Conservation (phyloP, 2,329 filamentous ascomycete species). For the Zasmidium cellare region DNA sequence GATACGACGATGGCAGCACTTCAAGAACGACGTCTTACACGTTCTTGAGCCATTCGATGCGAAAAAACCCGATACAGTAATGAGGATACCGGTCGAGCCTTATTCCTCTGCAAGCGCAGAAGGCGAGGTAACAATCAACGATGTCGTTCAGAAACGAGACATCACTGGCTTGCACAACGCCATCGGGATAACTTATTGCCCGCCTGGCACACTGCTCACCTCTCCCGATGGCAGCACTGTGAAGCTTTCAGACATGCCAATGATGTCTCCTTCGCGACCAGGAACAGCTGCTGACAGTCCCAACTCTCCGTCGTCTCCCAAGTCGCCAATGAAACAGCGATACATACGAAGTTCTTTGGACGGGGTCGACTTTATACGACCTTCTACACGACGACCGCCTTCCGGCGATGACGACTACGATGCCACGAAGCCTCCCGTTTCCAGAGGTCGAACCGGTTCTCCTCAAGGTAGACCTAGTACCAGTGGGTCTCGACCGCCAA, state of each 20-base stretch:
- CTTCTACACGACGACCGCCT: neutral
- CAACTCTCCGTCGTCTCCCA: constrained; percentile 5
- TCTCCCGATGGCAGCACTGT: constrained; percentile 36
- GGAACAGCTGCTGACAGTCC: neutral
- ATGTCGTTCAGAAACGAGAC: constrained; percentile 62
- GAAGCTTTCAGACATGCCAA: constrained; percentile 35
- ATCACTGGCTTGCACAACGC: constrained; percentile 64
- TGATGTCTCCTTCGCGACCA: constrained; percentile 29
- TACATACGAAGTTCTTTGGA: neutral
- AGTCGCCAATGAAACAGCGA: neutral
- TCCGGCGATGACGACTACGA: constrained; percentile 1
- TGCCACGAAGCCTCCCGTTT: constrained; percentile 3
- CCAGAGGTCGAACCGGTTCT: constrained; percentile 6
- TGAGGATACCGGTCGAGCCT: constrained; percentile 57
- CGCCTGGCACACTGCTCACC: constrained; percentile 49
- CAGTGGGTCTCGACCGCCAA: constrained; percentile 1
- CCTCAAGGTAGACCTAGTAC: constrained; percentile 7
- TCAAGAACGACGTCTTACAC: constrained; percentile 52
- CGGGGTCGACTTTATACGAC: neutral
- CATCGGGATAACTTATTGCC: constrained; percentile 70
- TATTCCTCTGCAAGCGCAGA: constrained; percentile 52
- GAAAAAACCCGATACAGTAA: constrained; percentile 40
- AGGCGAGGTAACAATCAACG: constrained; percentile 71
- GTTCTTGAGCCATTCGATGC: constrained; percentile 45
- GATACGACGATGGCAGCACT: constrained; percentile 69